phyloP scores from a whole-genome alignment of 805 yeast genomes.

The Tetrapisispora iriomotensis region DNA sequence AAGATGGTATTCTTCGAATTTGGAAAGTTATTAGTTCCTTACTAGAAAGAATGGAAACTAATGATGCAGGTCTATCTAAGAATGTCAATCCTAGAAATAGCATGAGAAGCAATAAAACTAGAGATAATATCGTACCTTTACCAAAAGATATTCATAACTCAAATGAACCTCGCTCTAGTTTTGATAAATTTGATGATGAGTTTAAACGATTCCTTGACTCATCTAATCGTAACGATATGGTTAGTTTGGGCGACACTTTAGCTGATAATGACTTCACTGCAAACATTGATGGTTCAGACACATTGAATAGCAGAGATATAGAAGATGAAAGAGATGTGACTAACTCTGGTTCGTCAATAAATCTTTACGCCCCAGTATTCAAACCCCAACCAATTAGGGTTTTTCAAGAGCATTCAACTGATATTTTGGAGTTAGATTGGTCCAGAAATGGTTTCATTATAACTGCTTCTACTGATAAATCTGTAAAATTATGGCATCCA shows the following conservation, averaged over 20 bases:
- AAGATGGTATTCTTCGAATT: slow-evolving; percentile 54
- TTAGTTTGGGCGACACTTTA: background rate
- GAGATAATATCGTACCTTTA: too few relatives aligned
- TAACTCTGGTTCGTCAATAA: slow-evolving; percentile 2
- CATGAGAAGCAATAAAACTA: background rate
- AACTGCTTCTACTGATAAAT: slow-evolving; percentile 75
- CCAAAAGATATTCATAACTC: too few relatives aligned
- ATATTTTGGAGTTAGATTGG: slow-evolving; percentile 77
- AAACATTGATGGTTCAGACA: too few relatives aligned
- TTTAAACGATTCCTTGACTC: too few relatives aligned
- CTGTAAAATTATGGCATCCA: slow-evolving; percentile 79
- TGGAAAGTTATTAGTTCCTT: slow-evolving; percentile 79
- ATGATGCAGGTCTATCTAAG: slow-evolving; percentile 9
- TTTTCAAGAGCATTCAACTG: slow-evolving; percentile 58
- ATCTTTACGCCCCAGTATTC: slow-evolving; percentile 65
- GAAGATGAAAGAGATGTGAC: background rate
- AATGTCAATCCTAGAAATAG: background rate
- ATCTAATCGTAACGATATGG: too few relatives aligned
- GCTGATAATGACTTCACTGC: background rate
- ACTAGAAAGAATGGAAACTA: slow-evolving; percentile 48
- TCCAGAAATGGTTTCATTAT: slow-evolving; percentile 73
- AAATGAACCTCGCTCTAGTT: too few relatives aligned
- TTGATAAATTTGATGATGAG: too few relatives aligned
- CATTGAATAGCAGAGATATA: background rate
- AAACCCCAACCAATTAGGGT: slow-evolving; percentile 52